Evolutionary conservation across 2,329 filamentous ascomycete species (phyloP).

Genomic region (Talaromyces pinophilus): DNA sequence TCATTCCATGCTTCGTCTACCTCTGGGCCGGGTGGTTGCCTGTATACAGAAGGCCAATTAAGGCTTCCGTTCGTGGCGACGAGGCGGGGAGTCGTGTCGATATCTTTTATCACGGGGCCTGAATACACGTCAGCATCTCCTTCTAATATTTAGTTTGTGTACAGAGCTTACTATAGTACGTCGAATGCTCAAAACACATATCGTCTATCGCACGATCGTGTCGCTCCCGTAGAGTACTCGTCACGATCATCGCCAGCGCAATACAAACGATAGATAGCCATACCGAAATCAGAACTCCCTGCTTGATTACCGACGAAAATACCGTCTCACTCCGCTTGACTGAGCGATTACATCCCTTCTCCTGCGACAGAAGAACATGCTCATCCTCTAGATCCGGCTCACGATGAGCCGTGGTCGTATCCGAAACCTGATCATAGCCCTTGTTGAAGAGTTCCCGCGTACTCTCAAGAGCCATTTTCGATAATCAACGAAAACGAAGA

Average conservation of each 20-base stretch:
- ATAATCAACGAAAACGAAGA: neutral
- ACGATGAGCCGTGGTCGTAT: neutral
- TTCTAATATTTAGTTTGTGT: neutral
- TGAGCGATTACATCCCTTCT: neutral
- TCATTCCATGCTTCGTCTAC: constrained; percentile 26
- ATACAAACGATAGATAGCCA: neutral
- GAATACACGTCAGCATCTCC: neutral
- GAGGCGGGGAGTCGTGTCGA: constrained; percentile 9
- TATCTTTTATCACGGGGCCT: constrained; percentile 19
- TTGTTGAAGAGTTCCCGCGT: neutral
- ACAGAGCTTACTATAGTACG: constrained; percentile 5
- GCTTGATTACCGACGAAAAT: neutral
- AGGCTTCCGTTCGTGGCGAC: constrained; percentile 17
- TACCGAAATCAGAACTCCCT: neutral
- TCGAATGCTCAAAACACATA: constrained; percentile 12
- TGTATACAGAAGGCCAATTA: constrained; percentile 18
- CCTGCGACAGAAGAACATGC: neutral
- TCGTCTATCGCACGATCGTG: neutral
- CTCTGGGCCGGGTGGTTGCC: constrained; percentile 18
- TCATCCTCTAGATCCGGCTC: neutral
- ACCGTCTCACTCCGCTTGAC: neutral
- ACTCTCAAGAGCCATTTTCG: neutral
- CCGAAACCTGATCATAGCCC: neutral
- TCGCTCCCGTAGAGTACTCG: neutral
- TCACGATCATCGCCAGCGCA: constrained; percentile 1